A percentile compares a stretch with the other conserved stretches of the same genome.
phyloP scores from a whole-genome alignment of 2,329 filamentous ascomycete species.

The Pleoardoris graminearum region DNA sequence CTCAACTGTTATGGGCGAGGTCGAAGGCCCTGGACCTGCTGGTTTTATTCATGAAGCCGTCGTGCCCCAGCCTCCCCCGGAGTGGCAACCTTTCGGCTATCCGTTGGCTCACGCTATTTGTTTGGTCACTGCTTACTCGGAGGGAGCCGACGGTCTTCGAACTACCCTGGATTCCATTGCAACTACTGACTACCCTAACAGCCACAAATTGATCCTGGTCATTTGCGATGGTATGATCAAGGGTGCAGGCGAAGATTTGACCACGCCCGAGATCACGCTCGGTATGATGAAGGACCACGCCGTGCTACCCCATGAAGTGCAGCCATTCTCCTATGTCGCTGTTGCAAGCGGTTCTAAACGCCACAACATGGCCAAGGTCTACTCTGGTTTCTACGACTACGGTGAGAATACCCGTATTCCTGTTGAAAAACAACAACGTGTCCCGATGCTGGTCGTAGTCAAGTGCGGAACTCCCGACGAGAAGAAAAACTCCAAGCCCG shows the following conservation, averaged over 20 bases:
- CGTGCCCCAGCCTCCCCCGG: slow-evolving; percentile 91
- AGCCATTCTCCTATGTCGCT: slow-evolving; percentile 92
- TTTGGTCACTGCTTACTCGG: slow-evolving; percentile 94
- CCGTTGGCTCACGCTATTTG: slow-evolving; percentile 93
- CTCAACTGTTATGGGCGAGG: slow-evolving; percentile 59
- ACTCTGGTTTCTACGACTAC: slow-evolving; percentile 98
- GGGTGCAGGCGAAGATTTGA: slow-evolving; percentile 82
- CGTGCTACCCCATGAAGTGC: slow-evolving; percentile 76
- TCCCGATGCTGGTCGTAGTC: slow-evolving; percentile 95
- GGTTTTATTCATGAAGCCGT: slow-evolving; percentile 97
- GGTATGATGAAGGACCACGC: slow-evolving; percentile 94
- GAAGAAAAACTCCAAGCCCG: slow-evolving; percentile 78
- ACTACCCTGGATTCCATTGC: slow-evolving; percentile 96
- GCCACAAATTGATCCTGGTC: slow-evolving; percentile 94
- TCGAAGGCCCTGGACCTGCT: slow-evolving; percentile 76
- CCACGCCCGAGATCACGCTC: slow-evolving; percentile 87
- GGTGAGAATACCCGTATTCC: slow-evolving; percentile 79
- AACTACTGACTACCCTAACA: slow-evolving; percentile 98
- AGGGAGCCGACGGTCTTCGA: slow-evolving; percentile 88
- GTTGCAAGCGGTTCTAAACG: slow-evolving; percentile 94
- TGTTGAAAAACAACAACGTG: slow-evolving; percentile 85
- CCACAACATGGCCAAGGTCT: slow-evolving; percentile 99
- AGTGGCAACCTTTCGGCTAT: slow-evolving; percentile 97
- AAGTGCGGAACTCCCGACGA: slow-evolving; percentile 96
- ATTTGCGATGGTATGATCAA: slow-evolving; percentile 98